phyloP scores from a whole-genome alignment of 805 yeast genomes.

The Tetrapisispora taiwanensis region DNA sequence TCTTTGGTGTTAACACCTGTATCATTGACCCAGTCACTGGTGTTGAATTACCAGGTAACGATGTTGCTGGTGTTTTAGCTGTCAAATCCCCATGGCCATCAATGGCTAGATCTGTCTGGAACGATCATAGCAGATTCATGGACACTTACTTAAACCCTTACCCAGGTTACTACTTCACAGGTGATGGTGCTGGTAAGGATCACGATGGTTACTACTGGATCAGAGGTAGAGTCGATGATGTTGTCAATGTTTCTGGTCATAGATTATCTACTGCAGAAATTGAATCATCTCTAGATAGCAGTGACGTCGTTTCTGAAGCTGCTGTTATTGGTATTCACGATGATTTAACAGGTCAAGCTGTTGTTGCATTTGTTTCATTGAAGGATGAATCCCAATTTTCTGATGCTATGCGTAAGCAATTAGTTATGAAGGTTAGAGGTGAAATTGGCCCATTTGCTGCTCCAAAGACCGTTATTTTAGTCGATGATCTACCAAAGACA shows the following conservation, averaged over 20 bases:
- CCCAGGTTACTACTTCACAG: conserved; percentile 90
- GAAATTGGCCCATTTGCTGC: conserved; percentile 70
- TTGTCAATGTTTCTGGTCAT: conserved; percentile 95
- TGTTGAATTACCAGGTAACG: conserved; percentile 70
- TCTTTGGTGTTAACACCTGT: conserved; percentile 86
- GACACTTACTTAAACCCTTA: conserved; percentile 92
- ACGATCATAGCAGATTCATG: conserved; percentile 73
- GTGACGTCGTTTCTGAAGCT: conserved; percentile 73
- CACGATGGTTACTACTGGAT: conserved; percentile 96
- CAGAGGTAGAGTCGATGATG: conserved; percentile 97
- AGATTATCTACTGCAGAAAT: conserved; percentile 97
- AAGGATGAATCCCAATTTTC: conserved; percentile 36
- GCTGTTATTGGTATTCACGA: conserved; percentile 96
- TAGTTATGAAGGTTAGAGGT: conserved; percentile 72
- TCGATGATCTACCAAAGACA: conserved; percentile 92
- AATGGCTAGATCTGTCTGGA: conserved; percentile 94
- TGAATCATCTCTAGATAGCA: conserved; percentile 80
- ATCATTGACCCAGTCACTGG: conserved; percentile 93
- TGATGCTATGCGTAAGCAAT: conserved; percentile 39
- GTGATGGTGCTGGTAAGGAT: conserved; percentile 98
- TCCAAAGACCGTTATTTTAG: conserved; percentile 73
- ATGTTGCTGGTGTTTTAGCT: conserved; percentile 94
- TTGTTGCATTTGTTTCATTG: conserved; percentile 85
- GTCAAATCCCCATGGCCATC: conserved; percentile 93
- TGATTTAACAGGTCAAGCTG: conserved; percentile 96